Percentiles rank a stretch among this genome's conserved stretches.
Conservation (phyloP, 2,329 filamentous ascomycete species). For the Fusarium buxicola region DNA sequence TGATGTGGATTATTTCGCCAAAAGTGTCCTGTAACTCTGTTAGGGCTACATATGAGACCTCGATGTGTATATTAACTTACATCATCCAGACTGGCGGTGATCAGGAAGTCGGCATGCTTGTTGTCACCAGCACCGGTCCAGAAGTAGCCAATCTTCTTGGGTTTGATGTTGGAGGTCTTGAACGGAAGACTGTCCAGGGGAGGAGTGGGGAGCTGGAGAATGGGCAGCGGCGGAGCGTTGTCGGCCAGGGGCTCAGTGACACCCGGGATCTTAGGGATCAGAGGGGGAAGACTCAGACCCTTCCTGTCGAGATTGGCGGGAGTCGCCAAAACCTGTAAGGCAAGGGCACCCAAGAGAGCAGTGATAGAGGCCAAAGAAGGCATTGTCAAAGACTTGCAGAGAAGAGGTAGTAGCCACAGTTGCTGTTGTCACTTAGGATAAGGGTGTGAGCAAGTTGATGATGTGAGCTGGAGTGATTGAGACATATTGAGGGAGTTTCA, state of each 20-base stretch:
- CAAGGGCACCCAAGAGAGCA: constrained; percentile 33
- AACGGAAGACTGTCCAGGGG: constrained; percentile 66
- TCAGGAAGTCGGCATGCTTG: constrained; percentile 68
- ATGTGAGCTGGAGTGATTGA: constrained; percentile 25
- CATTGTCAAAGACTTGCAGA: constrained; percentile 18
- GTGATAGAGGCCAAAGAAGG: constrained; percentile 35
- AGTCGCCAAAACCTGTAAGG: constrained; percentile 27
- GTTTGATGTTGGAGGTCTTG: constrained; percentile 64
- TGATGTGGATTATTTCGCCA: constrained; percentile 67
- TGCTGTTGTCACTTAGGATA: constrained; percentile 2
- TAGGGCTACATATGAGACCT: background rate
- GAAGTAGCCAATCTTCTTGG: constrained; percentile 75
- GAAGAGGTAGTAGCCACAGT: background rate
- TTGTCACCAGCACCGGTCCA: constrained; percentile 72
- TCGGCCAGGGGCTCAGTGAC: constrained; percentile 67
- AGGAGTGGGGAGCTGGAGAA: constrained; percentile 70
- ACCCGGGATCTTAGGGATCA: constrained; percentile 69
- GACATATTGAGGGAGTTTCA: constrained; percentile 41
- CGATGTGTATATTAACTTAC: constrained; percentile 43
- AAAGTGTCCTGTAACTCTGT: constrained; percentile 63
- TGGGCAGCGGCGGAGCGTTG: constrained; percentile 65
- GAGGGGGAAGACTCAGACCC: constrained; percentile 60
- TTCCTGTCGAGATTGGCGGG: constrained; percentile 30
- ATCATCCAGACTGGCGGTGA: constrained; percentile 69
- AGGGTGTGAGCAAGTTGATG: constrained; percentile 37